Conservation (phyloP, 768 basidiomycete species). For the Collybia sordida region DNA sequence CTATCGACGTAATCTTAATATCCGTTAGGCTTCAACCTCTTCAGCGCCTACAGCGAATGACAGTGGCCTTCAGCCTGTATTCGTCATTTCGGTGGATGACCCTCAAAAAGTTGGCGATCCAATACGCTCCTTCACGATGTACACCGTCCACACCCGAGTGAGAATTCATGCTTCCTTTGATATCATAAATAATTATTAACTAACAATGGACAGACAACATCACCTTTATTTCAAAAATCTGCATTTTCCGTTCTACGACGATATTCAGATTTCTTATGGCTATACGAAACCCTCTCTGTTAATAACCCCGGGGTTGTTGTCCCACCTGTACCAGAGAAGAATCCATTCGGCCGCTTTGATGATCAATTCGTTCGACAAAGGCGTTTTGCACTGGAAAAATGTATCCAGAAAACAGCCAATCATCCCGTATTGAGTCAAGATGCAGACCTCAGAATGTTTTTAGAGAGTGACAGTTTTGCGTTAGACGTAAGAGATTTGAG, state of each 20-base stretch:
- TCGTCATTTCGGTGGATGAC: slow-evolving; percentile 90
- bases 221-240: slow-evolving; percentile 78
- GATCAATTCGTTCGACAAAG: slow-evolving; percentile 89
- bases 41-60: slow-evolving; percentile 28
- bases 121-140: slow-evolving; percentile 91
- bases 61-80: slow-evolving; percentile 64
- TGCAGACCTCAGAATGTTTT: slow-evolving; percentile 81
- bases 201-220: slow-evolving; percentile 63
- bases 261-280: slow-evolving; percentile 97
- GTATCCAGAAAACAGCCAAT: slow-evolving; percentile 89
- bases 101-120: slow-evolving; percentile 98
- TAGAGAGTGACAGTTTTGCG: slow-evolving; percentile 91
- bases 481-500: slow-evolving; percentile 66
- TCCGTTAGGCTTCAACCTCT: slow-evolving; percentile 2
- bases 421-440: slow-evolving; percentile 92
- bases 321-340: slow-evolving; percentile 96
- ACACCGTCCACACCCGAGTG: slow-evolving; percentile 91
- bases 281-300: slow-evolving; percentile 81
- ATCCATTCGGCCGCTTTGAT: slow-evolving; percentile 89
- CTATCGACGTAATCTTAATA: neutral
- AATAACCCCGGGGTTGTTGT: slow-evolving; percentile 98
- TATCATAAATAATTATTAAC: no score
- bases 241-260: slow-evolving; percentile 93
- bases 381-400: slow-evolving; percentile 80
- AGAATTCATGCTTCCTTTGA: slow-evolving; percentile 15